Evolutionary conservation across 2,329 filamentous ascomycete species (phyloP), one percentile per base, ranked within the genome.

Genomic region (Cladosporium cucumerinum): DNA sequence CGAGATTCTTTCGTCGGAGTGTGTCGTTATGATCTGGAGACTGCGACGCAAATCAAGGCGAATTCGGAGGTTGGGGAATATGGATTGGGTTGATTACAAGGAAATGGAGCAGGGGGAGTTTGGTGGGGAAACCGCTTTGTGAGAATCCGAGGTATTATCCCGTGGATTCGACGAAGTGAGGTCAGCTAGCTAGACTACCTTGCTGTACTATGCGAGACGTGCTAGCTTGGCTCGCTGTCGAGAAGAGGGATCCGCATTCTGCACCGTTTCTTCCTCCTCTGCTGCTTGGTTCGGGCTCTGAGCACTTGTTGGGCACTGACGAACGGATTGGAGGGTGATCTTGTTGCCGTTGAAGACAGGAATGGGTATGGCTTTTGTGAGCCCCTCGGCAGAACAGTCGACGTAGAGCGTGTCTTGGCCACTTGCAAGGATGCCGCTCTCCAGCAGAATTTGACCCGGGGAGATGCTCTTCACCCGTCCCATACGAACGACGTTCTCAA

Each of bases 261-360:
- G n/a, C 39, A 3, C 39, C 12, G 39, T 10, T 0, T n/a, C 2
- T 10, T 2, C 7, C 39, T 46, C n/a, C 18, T 46, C 8, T 21
- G 39, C 39, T 46, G n/a, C 7, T 46, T 21, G n/a, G 10, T 21
- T 10, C 1, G 39, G 39, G 68, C 68, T 21, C 66, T 69, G 66
- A 70, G 69, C 6, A 67, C 66, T 48, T 69, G 68, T 58, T 69
- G 69, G 69, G 36, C 69, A 70, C 51, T 59, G 65, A 2, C 69
- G 66, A 1, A 70, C 67, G 1, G 69, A 64, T 18, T 69, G 69
- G 0, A 70, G 66, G 1, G 61, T 66, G 28, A 70, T 69, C 2
- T 54, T 43, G 2, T 61, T 60, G 21, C 64, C 58, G 6, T 39
- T 28, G 65, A 70, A 70, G 5, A 69, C 59, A 3, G 66, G 64